A percentile compares a stretch with the other conserved stretches of the same genome.
phyloP scores from a whole-genome alignment of 1,139 yeast species.

The Geotrichum carabidarum region DNA sequence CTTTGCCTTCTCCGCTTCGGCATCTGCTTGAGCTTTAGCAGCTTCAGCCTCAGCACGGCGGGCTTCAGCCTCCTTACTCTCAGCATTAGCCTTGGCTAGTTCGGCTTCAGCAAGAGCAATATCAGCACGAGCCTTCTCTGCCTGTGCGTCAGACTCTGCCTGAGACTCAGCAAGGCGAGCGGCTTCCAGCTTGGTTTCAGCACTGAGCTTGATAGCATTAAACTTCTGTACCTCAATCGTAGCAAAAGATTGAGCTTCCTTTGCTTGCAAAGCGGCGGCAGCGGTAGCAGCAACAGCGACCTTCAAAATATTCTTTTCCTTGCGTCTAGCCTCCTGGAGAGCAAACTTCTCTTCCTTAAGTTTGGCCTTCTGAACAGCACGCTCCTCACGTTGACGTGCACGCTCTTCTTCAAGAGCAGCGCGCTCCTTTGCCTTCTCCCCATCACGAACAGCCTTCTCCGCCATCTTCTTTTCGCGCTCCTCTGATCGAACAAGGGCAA shows the following conservation, averaged over 20 bases:
- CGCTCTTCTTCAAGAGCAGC: slow-evolving; percentile 10
- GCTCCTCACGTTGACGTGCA: slow-evolving; percentile 21
- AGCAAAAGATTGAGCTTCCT: slow-evolving; percentile 26
- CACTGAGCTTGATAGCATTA: slow-evolving; percentile 24
- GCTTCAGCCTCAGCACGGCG: slow-evolving; percentile 20
- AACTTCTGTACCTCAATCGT: slow-evolving; percentile 29
- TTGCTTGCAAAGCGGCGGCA: slow-evolving; percentile 30
- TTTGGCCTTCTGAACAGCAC: slow-evolving; percentile 21
- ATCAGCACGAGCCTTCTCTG: slow-evolving; percentile 21
- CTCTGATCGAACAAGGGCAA: slow-evolving; percentile 20
- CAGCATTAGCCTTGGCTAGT: slow-evolving; percentile 26
- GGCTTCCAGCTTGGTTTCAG: slow-evolving; percentile 30
- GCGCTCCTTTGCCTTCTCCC: slow-evolving; percentile 10
- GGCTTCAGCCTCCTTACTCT: slow-evolving; percentile 20
- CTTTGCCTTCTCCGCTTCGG: slow-evolving; percentile 18
- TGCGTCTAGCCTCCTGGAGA: slow-evolving; percentile 13
- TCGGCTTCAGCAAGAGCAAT: slow-evolving; percentile 24
- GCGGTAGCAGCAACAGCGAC: slow-evolving; percentile 23
- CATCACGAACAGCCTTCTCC: slow-evolving; percentile 20
- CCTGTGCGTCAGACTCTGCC: slow-evolving; percentile 23
- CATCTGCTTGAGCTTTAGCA: slow-evolving; percentile 19
- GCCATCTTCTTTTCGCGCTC: slow-evolving; percentile 23
- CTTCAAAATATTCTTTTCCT: slow-evolving; percentile 20
- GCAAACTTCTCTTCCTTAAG: slow-evolving; percentile 21
- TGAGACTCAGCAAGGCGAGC: slow-evolving; percentile 32